phyloP scores from a whole-genome alignment of 805 yeast species.

The Metschnikowia anglica region DNA sequence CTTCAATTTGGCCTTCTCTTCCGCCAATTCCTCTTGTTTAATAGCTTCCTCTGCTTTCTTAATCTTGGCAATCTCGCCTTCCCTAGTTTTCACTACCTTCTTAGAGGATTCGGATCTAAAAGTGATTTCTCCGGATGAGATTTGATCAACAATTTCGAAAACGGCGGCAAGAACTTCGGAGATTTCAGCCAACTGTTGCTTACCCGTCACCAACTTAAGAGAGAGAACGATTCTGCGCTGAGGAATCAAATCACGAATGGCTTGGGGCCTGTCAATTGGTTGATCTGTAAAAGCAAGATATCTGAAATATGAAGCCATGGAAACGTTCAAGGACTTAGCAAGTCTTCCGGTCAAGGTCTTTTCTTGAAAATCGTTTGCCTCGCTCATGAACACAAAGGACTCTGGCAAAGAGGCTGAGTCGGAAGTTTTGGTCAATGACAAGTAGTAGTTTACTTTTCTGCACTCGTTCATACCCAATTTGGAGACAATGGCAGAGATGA shows the following conservation, averaged over 20 bases:
- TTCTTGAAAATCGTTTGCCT: slow-evolving; percentile 77
- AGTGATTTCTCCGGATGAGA: slow-evolving; percentile 47
- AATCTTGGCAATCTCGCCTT: slow-evolving; percentile 66
- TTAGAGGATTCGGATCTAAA: slow-evolving; percentile 74
- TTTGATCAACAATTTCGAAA: slow-evolving; percentile 58
- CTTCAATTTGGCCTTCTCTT: slow-evolving; percentile 67
- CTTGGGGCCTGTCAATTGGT: slow-evolving; percentile 66
- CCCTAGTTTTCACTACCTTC: slow-evolving; percentile 78
- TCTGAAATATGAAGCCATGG: slow-evolving; percentile 52
- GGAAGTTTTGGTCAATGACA: slow-evolving; percentile 79
- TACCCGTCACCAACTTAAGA: slow-evolving; percentile 49
- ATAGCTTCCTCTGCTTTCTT: slow-evolving; percentile 63
- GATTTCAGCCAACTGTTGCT: slow-evolving; percentile 50
- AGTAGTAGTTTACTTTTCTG: slow-evolving; percentile 75
- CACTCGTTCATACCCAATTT: slow-evolving; percentile 76
- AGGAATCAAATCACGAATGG: slow-evolving; percentile 55
- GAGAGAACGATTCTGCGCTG: slow-evolving; percentile 55
- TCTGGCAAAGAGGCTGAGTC: slow-evolving; percentile 70
- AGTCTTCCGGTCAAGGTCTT: slow-evolving; percentile 52
- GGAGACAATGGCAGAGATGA: slow-evolving; percentile 80
- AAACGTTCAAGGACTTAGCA: slow-evolving; percentile 38
- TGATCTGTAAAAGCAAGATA: slow-evolving; percentile 83
- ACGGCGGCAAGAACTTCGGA: slow-evolving; percentile 53
- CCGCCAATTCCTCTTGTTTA: slow-evolving; percentile 66
- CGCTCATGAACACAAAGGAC: slow-evolving; percentile 85